Evolutionary conservation across 2,329 filamentous ascomycete species (phyloP), one percentile per base, ranked within the genome.

Genomic region (Arthrobotrys entomopaga): DNA sequence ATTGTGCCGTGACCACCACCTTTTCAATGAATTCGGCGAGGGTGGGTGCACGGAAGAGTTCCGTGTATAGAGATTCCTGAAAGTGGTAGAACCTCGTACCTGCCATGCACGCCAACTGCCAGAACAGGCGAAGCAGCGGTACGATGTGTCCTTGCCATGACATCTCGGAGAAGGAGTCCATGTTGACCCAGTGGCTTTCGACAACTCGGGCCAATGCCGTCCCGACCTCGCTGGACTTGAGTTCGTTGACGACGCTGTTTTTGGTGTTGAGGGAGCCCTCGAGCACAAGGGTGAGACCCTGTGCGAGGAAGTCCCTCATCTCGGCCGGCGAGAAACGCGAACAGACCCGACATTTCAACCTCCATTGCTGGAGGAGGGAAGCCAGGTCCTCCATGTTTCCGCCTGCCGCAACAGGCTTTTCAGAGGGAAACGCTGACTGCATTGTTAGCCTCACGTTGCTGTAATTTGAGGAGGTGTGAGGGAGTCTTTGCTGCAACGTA

Each of bases 141-240:
- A 66, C 15, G 13, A 19, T 53, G 34, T 66, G 63, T 34, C 43
- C 26, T 5, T 22, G 40, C 52, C 52, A 66, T 10, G 63, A 58
- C 42, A 15, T 22, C 16, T 58, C 63, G 16, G 40, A 57, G 29
- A 42, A 50, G 3, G 40, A 56, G 2, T 66, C 43, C 1, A 40
- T 58, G 16, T 34, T 43, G 5, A 66, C 53, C 63, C 63, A 66
- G 8, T 66, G 42, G 24, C n/a, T n/a, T 20, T 58, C 7, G 46
- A 56, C 49, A 16, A 66, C 29, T 13, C 29, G 10, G 15, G 24
- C 7, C 26, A 66, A 13, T 15, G 24, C 38, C n/a, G 24, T 16
- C 6, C 40, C 52, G 4, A 58, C 3, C 1, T 19, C 11, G 3
- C 1, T 1, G 15, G 42, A n/a, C 42, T 52, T 19, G 53, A 10